Evolutionary conservation across 1,284 basidiomycete genomes (phyloP).

Genomic region (Rhodotorula sp.): DNA sequence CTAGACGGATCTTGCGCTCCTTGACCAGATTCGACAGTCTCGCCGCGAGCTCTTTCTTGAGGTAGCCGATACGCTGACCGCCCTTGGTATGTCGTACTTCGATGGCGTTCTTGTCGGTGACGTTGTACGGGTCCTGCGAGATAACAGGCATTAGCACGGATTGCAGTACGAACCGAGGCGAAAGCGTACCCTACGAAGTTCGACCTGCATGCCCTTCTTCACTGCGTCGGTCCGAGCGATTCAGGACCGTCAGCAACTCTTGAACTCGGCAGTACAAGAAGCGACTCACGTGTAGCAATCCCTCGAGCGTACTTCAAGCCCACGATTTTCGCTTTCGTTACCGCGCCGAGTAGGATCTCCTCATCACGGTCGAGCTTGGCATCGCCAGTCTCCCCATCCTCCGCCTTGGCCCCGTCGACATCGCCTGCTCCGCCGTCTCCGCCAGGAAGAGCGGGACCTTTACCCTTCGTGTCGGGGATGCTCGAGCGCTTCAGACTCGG

Average conservation of each 20-base stretch:
- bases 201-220: constrained; percentile 18
- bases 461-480: constrained; percentile 15
- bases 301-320: constrained; percentile 31
- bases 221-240: background rate
- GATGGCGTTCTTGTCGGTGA: constrained; percentile 34
- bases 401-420: background rate
- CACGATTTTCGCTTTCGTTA: constrained; percentile 31
- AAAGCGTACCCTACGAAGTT: constrained; percentile 25
- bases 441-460: background rate
- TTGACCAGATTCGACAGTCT: constrained; percentile 29
- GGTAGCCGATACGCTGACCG: constrained; percentile 31
- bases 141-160: background rate
- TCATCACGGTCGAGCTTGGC: constrained; percentile 17
- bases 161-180: background rate
- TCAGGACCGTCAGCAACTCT: background rate
- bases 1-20: constrained; percentile 18
- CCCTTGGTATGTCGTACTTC: constrained; percentile 25
- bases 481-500: background rate
- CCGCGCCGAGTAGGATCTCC: constrained; percentile 18
- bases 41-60: constrained; percentile 14
- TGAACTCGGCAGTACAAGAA: background rate
- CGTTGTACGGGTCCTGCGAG: constrained; percentile 32
- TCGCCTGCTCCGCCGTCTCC: background rate
- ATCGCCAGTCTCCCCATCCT: background rate
- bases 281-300: constrained; percentile 24